Base-by-base conservation (phyloP, 2,329 filamentous ascomycete species). In the Hortaea sp. region DNA sequence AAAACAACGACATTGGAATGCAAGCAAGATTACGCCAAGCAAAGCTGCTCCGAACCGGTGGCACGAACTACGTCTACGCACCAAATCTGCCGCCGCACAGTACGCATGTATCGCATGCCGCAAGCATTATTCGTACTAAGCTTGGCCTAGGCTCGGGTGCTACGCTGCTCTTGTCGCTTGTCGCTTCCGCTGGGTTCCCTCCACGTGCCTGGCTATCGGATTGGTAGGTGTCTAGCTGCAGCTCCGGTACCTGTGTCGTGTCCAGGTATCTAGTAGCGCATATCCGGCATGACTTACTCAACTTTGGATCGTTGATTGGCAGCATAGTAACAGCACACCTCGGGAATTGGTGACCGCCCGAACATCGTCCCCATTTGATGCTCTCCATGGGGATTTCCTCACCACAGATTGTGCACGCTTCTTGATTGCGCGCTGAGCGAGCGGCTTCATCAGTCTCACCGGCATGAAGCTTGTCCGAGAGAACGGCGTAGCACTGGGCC, bases 271-370 rank as follows among this genome's bases (percentile, higher is more conserved):
- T 69, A 28, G 62, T 69, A 9, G 59, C 66, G 53, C 77, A 80
- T n/a, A 70, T 61, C 12, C 69, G 69, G 57, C 77, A 80, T 42
- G 66, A 67, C 53, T 77, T 78, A 9, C 74, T 73, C 2, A 72
- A 64, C 1, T 69, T 69, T 2, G 76, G 75, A 31, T 71, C 68
- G 55, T 78, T 75, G 5, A 79, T 76, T 1, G 74, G 66, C 5
- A 77, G 53, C 43, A 76, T 73, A n/a, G 72, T 75, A 20, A 79
- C 52, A 9, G 67, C 67, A 53, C 77, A 80, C 32, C 77, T 68
- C n/a, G 64, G 61, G 48, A 76, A 78, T 38, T 72, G 49, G 62
- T 80, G 77, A 0, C 74, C 75, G 41, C 68, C 66, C 1, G 53
- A 55, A 55, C 77, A 80, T 38, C 67, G 64, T 0, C 73, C 73